Percentiles rank a stretch among this genome's conserved stretches.
Evolutionary conservation across 352 stramenopile species (phyloP).

Genomic region (Globisporangium camurandrum): DNA sequence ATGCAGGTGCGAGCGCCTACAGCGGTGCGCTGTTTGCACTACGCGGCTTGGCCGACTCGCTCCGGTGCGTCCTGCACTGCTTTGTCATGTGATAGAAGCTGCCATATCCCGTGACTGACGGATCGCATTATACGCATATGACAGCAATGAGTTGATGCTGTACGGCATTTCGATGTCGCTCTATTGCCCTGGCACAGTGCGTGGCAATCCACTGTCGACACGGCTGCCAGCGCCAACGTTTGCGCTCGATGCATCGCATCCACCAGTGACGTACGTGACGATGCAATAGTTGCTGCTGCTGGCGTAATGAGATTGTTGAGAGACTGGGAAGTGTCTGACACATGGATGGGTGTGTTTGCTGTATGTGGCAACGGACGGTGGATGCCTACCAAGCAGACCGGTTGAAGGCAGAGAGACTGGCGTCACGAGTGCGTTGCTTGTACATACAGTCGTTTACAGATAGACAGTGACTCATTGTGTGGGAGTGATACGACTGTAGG

Average conservation of each 20-base stretch:
- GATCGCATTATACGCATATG: background rate
- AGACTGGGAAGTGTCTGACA: background rate
- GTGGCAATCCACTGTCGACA: constrained; percentile 15
- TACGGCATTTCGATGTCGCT: constrained; percentile 81
- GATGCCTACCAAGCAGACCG: background rate
- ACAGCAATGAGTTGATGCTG: constrained; percentile 47
- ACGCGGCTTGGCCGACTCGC: constrained; percentile 85
- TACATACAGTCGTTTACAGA: background rate
- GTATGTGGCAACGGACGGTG: background rate
- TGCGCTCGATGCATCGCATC: background rate
- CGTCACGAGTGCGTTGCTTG: background rate
- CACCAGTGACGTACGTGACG: constrained; percentile 11
- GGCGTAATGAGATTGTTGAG: background rate
- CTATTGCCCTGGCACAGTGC: constrained; percentile 78
- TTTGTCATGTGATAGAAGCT: no score
- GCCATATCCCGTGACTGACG: background rate
- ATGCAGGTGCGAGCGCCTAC: constrained; percentile 88
- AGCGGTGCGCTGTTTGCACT: constrained; percentile 87
- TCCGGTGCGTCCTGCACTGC: no score
- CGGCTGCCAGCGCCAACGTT: constrained; percentile 10
- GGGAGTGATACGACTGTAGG: no score
- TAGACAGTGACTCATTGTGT: background rate
- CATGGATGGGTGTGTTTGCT: background rate
- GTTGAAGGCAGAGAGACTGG: constrained; percentile 1
- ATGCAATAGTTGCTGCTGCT: background rate